A percentile compares a stretch with the other conserved stretches of the same genome.
Evolutionary conservation across 345 rosid genomes (phyloP).

Genomic region (Zanthoxylum bungeanum): DNA sequence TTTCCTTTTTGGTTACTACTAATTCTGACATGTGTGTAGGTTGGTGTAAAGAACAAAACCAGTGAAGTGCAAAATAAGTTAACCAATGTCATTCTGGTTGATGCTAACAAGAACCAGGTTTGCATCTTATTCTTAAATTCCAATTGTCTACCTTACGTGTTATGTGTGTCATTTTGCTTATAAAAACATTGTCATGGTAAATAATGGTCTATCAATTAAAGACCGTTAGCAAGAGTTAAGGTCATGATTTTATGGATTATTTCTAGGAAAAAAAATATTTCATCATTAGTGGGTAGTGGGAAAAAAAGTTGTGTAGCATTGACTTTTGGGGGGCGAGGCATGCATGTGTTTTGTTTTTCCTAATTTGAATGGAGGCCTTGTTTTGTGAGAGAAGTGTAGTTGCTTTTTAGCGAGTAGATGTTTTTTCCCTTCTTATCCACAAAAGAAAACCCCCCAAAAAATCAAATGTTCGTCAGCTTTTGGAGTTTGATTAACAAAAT

Average conservation of each 20-base stretch:
- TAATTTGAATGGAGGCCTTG: background rate
- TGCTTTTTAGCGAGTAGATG: background rate
- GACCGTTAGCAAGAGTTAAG: background rate
- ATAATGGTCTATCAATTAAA: background rate
- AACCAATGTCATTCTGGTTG: constrained; percentile 44
- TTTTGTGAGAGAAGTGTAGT: constrained; percentile 1
- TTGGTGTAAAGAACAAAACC: constrained; percentile 89
- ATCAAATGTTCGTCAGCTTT: background rate
- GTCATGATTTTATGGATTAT: background rate
- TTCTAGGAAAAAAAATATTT: background rate
- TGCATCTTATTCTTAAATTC: constrained; percentile 17
- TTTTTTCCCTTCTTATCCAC: background rate
- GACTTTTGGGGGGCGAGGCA: background rate
- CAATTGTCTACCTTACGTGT: constrained; percentile 6
- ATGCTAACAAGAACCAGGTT: constrained; percentile 72
- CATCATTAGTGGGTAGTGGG: background rate
- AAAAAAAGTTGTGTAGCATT: background rate
- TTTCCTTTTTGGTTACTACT: background rate
- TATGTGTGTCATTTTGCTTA: background rate
- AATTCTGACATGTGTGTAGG: constrained; percentile 37
- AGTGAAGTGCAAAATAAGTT: constrained; percentile 58
- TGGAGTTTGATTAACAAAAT: background rate
- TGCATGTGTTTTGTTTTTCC: background rate
- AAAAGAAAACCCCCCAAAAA: background rate
- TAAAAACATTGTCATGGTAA: background rate